phyloP scores from a whole-genome alignment of 192 early-diverging fungal genomes.

The Blastocladiella britannica region DNA sequence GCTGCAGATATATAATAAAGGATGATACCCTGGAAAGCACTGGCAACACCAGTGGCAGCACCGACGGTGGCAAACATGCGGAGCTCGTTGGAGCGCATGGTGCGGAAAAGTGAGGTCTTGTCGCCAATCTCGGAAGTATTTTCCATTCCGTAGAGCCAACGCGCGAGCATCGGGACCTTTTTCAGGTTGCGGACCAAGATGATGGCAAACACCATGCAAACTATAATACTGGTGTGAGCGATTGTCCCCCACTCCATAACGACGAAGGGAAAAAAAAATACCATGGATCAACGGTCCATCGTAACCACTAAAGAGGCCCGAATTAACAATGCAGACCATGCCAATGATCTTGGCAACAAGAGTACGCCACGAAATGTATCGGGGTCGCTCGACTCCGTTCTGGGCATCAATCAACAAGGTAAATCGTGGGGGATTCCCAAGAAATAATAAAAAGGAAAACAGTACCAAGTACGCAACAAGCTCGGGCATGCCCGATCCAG shows the following conservation, averaged over 20 bases:
- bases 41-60: neutral
- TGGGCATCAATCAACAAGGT: no score
- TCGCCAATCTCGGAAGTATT: no score
- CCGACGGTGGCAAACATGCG: neutral
- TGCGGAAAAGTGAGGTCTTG: no score
- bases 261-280: no score
- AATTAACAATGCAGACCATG: neutral
- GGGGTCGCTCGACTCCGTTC: neutral
- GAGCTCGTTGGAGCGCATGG: neutral
- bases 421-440: no score
- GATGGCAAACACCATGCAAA: neutral
- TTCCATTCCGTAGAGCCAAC: no score
- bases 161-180: neutral
- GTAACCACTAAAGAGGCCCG: neutral
- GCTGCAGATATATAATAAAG: no score
- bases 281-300: constrained; percentile 1
- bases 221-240: no score
- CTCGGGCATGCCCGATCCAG: neutral
- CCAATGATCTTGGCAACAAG: neutral
- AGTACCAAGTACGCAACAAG: neutral
- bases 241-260: no score
- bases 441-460: no score
- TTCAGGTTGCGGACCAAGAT: neutral
- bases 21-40: neutral
- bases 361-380: neutral